These are phyloP conservation scores for Penicillium sp. DNA, from an alignment of 2,329 filamentous ascomycete species.

Conservation along the genomic window DNA sequence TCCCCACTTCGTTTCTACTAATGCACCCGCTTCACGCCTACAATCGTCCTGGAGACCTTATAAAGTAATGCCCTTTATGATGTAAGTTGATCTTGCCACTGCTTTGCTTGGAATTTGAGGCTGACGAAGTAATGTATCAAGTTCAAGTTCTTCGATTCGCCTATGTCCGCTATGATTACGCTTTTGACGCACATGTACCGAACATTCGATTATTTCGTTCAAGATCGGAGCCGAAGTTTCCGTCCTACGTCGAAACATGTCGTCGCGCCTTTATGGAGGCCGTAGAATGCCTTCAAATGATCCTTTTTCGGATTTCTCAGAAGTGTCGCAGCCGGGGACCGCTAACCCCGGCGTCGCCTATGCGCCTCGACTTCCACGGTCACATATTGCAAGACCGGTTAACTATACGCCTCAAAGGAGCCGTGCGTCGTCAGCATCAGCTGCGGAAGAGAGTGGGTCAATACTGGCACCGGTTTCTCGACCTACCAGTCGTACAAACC, in stretches of 20 bases:
- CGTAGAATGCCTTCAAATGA: constrained; percentile 31
- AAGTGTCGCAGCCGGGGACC: constrained; percentile 24
- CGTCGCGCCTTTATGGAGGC: constrained; percentile 35
- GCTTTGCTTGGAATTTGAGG: neutral
- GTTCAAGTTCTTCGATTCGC: neutral
- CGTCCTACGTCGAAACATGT: constrained; percentile 35
- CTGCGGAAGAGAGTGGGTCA: constrained; percentile 23
- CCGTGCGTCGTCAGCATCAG: constrained; percentile 31
- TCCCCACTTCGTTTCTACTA: neutral
- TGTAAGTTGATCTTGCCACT: constrained; percentile 2
- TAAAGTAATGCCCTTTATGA: constrained; percentile 12
- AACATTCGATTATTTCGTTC: constrained; percentile 27
- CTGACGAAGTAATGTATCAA: neutral
- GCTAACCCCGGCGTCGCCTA: constrained; percentile 17
- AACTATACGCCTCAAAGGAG: constrained; percentile 22
- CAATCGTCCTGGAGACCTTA: constrained; percentile 8
- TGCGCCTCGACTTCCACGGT: constrained; percentile 23
- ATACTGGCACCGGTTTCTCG: constrained; percentile 21
- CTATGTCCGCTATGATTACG: constrained; percentile 33
- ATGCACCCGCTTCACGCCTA: neutral
- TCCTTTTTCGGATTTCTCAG: constrained; percentile 23
- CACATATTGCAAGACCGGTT: constrained; percentile 28
- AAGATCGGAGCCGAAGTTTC: constrained; percentile 28
- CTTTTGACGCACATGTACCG: constrained; percentile 21
- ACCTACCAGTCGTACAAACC: constrained; percentile 24